Percentiles rank a stretch among this genome's conserved stretches.
Conservation (phyloP, 345 rosid species). For the Corymbia maculata region DNA sequence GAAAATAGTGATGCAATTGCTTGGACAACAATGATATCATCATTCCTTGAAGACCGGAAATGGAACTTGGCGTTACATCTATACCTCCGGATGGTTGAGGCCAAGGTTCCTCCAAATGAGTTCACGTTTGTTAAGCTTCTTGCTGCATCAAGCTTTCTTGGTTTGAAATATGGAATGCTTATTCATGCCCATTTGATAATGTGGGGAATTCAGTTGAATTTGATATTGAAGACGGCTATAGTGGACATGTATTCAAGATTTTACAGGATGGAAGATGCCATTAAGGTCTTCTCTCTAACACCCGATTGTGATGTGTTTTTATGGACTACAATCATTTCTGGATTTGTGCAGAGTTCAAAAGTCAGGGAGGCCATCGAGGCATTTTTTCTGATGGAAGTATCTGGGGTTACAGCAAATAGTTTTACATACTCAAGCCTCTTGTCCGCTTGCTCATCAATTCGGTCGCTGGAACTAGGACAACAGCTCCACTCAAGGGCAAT, state of each 20-base stretch:
- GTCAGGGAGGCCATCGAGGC: slow-evolving; percentile 32
- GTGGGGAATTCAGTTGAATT: slow-evolving; percentile 36
- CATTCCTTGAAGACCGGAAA: slow-evolving; percentile 29
- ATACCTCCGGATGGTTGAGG: slow-evolving; percentile 40
- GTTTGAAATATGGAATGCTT: slow-evolving; percentile 35
- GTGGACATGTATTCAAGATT: slow-evolving; percentile 48
- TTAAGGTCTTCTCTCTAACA: slow-evolving; percentile 28
- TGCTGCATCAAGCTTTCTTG: slow-evolving; percentile 26
- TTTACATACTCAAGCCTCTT: slow-evolving; percentile 15
- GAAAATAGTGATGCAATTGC: slow-evolving; percentile 38
- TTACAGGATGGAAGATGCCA: slow-evolving; percentile 34
- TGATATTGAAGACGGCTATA: slow-evolving; percentile 56
- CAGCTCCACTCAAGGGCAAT: slow-evolving; percentile 53
- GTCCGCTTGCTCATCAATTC: slow-evolving; percentile 23
- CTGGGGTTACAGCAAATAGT: slow-evolving; percentile 31
- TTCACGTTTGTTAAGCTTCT: slow-evolving; percentile 56
- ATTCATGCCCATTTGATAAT: slow-evolving; percentile 41
- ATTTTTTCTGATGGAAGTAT: slow-evolving; percentile 37
- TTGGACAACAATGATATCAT: slow-evolving; percentile 68
- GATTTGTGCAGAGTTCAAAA: slow-evolving; percentile 30
- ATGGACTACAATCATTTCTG: slow-evolving; percentile 53
- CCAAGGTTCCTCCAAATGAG: slow-evolving; percentile 42
- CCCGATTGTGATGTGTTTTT: slow-evolving; percentile 33
- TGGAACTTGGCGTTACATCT: slow-evolving; percentile 37
- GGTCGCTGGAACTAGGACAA: slow-evolving; percentile 33